These are phyloP conservation scores for Botrytis paeoniae DNA, from an alignment of 2,329 filamentous ascomycete genomes.

Conservation along the genomic window DNA sequence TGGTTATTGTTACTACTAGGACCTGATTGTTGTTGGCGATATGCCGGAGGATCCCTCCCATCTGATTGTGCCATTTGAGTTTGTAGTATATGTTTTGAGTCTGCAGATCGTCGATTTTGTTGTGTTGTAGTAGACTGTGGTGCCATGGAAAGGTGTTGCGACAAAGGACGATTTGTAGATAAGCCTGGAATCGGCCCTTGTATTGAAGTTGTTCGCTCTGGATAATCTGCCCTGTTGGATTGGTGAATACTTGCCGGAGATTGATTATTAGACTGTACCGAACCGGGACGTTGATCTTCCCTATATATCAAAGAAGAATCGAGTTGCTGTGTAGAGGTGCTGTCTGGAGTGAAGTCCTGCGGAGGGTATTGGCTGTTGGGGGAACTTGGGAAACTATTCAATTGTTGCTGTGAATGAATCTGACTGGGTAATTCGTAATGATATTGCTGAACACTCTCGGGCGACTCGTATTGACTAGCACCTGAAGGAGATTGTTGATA, in stretches of 20 bases:
- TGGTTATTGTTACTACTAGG: conserved; percentile 27
- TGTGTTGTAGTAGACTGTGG: conserved; percentile 28
- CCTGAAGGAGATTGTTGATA: conserved; percentile 13
- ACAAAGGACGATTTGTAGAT: conserved; percentile 25
- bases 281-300: conserved; percentile 35
- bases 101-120: conserved; percentile 34
- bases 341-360: conserved; percentile 43
- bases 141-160: conserved; percentile 34
- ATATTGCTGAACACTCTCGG: conserved; percentile 32
- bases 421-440: conserved; percentile 31
- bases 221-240: conserved; percentile 29
- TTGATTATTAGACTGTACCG: conserved; percentile 35
- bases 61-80: conserved; percentile 30
- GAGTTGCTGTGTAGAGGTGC: conserved; percentile 60
- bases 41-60: conserved; percentile 34
- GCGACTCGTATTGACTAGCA: conserved; percentile 19
- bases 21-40: conserved; percentile 32
- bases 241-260: conserved; percentile 28
- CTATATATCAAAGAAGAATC: conserved; percentile 49
- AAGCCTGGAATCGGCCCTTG: conserved; percentile 23
- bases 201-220: conserved; percentile 32
- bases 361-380: conserved; percentile 46
- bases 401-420: conserved; percentile 30
- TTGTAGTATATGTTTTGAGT: conserved; percentile 33
- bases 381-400: conserved; percentile 23